Evolutionary conservation across 2,329 filamentous ascomycete species (phyloP).

Genomic region (Ilyonectria sp.): DNA sequence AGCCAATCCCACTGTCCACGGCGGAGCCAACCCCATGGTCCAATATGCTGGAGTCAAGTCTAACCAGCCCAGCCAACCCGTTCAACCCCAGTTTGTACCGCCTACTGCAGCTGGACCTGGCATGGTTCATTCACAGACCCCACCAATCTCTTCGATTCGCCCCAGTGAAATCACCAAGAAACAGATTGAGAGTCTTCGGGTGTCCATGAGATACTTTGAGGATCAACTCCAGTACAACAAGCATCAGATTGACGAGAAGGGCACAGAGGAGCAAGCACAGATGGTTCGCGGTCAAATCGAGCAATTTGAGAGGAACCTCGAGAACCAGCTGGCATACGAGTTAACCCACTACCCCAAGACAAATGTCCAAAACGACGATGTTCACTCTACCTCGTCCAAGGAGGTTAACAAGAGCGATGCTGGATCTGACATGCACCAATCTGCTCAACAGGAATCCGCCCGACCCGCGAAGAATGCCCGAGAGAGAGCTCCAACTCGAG

Average conservation of each 20-base stretch:
- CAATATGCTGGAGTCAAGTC: not conserved
- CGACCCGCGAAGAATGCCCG: slow-evolving; percentile 28
- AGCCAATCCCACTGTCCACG: slow-evolving; percentile 43
- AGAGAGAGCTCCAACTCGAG: slow-evolving; percentile 36
- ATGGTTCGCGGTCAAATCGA: slow-evolving; percentile 62
- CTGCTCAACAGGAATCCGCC: slow-evolving; percentile 3
- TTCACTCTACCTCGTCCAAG: slow-evolving; percentile 28
- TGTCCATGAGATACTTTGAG: slow-evolving; percentile 69
- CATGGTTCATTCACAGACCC: slow-evolving; percentile 39
- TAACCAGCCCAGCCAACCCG: slow-evolving; percentile 26
- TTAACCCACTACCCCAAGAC: slow-evolving; percentile 58
- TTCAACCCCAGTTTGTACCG: slow-evolving; percentile 17
- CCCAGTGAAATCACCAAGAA: slow-evolving; percentile 74
- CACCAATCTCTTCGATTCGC: slow-evolving; percentile 71
- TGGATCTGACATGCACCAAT: slow-evolving; percentile 19
- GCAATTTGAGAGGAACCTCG: slow-evolving; percentile 64
- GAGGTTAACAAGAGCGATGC: slow-evolving; percentile 11
- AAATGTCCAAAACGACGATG: slow-evolving; percentile 45
- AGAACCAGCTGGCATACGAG: slow-evolving; percentile 63
- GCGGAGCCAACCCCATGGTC: not conserved
- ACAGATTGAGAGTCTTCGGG: slow-evolving; percentile 67
- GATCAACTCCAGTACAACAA: slow-evolving; percentile 74
- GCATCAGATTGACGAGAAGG: slow-evolving; percentile 73
- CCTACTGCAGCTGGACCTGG: not conserved
- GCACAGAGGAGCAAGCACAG: slow-evolving; percentile 61